Conservation (phyloP, 345 rosid species). For the Schrenkiella parvula region DNA sequence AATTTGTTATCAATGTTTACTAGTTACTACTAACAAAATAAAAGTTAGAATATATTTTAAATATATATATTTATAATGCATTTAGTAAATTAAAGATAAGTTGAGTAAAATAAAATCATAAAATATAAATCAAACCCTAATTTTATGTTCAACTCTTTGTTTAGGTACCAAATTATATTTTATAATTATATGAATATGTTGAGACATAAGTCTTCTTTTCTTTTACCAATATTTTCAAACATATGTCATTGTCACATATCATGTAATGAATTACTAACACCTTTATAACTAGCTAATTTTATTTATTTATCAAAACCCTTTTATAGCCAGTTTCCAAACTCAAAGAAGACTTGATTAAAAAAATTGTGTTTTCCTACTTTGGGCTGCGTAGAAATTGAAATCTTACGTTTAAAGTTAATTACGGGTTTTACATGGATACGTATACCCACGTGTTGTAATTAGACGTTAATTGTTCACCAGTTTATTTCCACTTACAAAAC, state of each 20-base stretch:
- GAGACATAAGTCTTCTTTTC: too few relatives aligned
- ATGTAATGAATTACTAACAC: background rate
- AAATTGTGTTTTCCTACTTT: background rate
- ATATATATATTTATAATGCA: too few relatives aligned
- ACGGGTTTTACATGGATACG: conserved; percentile 21
- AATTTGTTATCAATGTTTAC: too few relatives aligned
- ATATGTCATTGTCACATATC: background rate
- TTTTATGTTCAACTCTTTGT: too few relatives aligned
- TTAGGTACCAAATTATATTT: too few relatives aligned
- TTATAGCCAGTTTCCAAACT: background rate
- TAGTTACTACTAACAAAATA: too few relatives aligned
- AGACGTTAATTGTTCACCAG: conserved; percentile 22
- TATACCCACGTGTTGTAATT: background rate
- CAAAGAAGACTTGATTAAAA: background rate
- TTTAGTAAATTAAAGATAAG: too few relatives aligned
- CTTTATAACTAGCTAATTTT: background rate
- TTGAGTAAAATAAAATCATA: too few relatives aligned
- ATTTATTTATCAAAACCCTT: background rate
- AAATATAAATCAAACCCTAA: too few relatives aligned
- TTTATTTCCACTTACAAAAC: conserved; percentile 6
- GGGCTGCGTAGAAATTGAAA: background rate
- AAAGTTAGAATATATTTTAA: too few relatives aligned
- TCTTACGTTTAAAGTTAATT: conserved; percentile 6
- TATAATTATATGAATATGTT: background rate
- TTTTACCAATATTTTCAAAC: too few relatives aligned